Percentiles rank a stretch among this genome's conserved stretches.
phyloP scores from a whole-genome alignment of 768 basidiomycete genomes.

The Leccinellum luteum region DNA sequence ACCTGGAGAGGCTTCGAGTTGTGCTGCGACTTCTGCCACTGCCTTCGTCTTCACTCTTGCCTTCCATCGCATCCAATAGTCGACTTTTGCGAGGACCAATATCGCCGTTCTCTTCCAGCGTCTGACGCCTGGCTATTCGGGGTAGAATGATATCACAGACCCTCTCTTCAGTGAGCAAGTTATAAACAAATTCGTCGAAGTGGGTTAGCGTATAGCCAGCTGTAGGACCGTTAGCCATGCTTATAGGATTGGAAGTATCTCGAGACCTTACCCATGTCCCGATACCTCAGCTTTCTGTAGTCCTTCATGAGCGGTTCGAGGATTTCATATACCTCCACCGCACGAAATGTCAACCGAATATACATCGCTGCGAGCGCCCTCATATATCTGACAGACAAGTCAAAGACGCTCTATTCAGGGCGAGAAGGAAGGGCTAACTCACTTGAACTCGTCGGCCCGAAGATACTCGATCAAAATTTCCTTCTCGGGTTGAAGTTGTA shows the following conservation, averaged over 20 bases:
- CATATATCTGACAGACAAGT: slow-evolving; percentile 63
- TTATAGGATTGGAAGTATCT: not conserved
- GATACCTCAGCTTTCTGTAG: slow-evolving; percentile 81
- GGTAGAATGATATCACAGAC: slow-evolving; percentile 97
- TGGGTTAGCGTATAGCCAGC: slow-evolving; percentile 83
- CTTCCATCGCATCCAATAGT: slow-evolving; percentile 86
- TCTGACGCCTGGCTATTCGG: slow-evolving; percentile 77
- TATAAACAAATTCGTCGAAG: slow-evolving; percentile 91
- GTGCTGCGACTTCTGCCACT: slow-evolving; percentile 41
- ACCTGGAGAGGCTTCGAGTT: slow-evolving; percentile 24
- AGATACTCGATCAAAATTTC: slow-evolving; percentile 96
- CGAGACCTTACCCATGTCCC: slow-evolving; percentile 67
- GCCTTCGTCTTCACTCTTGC: slow-evolving; percentile 50
- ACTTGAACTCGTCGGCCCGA: slow-evolving; percentile 98
- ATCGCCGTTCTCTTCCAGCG: slow-evolving; percentile 90
- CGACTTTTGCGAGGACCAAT: slow-evolving; percentile 82
- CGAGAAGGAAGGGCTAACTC: slow-evolving; percentile 26
- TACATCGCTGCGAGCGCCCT: slow-evolving; percentile 93
- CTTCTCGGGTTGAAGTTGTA: slow-evolving; percentile 97
- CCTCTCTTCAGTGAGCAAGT: slow-evolving; percentile 81
- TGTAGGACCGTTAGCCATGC: slow-evolving; percentile 30
- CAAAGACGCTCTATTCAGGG: not conserved
- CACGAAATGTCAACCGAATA: slow-evolving; percentile 89
- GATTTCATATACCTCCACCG: slow-evolving; percentile 88
- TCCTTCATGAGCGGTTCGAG: slow-evolving; percentile 95